Evolutionary conservation across 768 basidiomycete species (phyloP), one percentile per base, ranked within the genome.

Genomic region (Holtermannia corniformis): DNA sequence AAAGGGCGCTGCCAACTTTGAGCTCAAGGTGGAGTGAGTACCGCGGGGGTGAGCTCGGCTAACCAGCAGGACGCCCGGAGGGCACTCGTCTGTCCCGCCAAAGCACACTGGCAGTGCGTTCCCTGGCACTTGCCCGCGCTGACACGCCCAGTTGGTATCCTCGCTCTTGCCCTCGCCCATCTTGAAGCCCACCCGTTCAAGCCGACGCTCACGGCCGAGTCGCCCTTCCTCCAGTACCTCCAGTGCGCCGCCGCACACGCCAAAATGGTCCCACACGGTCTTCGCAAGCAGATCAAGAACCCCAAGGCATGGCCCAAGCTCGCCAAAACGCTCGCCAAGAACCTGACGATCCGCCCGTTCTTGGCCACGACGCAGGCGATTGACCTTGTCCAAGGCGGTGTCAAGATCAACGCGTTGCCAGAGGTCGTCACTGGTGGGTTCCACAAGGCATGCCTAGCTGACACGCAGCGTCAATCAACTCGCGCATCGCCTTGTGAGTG

Each of bases 21-120:
- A 55, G 19, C 45, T 73, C 47, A 62, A 51, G 25, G 66, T 72
- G 5, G 64, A 70, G 57, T 58, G 45, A 48, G 57, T 58, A 11
- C 37, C 25, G 37, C 2, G 23, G 24, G 12, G 26, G 41, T 19
- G 50, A 49, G 22, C 26, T 49, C n/a, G n/a, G n/a, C n/a, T n/a
- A n/a, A n/a, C 41, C 50, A 13, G n/a, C n/a, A 59, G 58, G 51
- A 71, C 60, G 3, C 76, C 82, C 0, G 89, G 90, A 4, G 90
- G 90, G 0, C 91, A 92, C 70, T 90, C 88, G 0, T 86, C 84
- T 61, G 74, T 89, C 13, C 91, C 91, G 14, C 87, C 86, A 14
- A 62, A 73, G 2, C 88, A 95, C 59, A 93, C 89, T 2, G 68
- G 85, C 81, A 64, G 69, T 71, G 42, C 58, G 69, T 59, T 13